Conservation (phyloP, 164 flowering plant species). For the Amborella trichopoda region DNA sequence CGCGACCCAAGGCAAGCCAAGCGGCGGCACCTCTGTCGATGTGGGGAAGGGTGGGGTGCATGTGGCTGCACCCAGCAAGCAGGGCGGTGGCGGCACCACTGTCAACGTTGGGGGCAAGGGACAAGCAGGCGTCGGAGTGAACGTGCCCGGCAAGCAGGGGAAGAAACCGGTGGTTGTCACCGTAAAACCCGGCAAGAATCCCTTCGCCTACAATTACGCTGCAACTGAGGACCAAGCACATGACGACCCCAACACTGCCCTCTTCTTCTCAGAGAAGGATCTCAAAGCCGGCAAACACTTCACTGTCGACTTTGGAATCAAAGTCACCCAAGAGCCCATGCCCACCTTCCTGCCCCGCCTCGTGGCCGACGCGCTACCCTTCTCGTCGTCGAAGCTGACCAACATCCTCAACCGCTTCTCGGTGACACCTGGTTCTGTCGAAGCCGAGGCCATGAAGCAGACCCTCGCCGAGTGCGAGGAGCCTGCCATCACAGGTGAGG, state of each 20-base stretch:
- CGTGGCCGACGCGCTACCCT: slow-evolving; percentile 28
- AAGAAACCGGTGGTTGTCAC: slow-evolving; percentile 10
- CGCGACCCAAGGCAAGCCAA: not conserved
- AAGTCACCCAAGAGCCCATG: slow-evolving; percentile 6
- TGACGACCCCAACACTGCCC: slow-evolving; percentile 14
- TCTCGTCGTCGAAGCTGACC: slow-evolving; percentile 23
- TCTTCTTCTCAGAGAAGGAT: slow-evolving; percentile 25
- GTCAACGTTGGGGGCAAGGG: slow-evolving; percentile 14
- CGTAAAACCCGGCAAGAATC: slow-evolving; percentile 1
- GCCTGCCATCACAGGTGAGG: slow-evolving; percentile 15
- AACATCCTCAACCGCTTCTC: slow-evolving; percentile 20
- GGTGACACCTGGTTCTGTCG: slow-evolving; percentile 17
- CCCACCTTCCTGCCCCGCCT: slow-evolving; percentile 25
- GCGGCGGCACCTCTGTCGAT: slow-evolving; percentile 3
- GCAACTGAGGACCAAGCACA: slow-evolving; percentile 17
- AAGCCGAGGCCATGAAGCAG: slow-evolving; percentile 21
- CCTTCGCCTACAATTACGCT: slow-evolving; percentile 7
- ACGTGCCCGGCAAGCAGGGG: slow-evolving; percentile 4
- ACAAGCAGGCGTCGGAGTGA: slow-evolving; percentile 6
- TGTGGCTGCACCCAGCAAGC: not conserved
- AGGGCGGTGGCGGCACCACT: slow-evolving; percentile 5
- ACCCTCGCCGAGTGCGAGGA: slow-evolving; percentile 18
- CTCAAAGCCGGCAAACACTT: slow-evolving; percentile 6
- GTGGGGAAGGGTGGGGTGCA: slow-evolving; percentile 5
- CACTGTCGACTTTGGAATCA: not conserved